Base-by-base conservation (phyloP, 1,284 basidiomycete genomes). In the Leccinum subatratum region DNA sequence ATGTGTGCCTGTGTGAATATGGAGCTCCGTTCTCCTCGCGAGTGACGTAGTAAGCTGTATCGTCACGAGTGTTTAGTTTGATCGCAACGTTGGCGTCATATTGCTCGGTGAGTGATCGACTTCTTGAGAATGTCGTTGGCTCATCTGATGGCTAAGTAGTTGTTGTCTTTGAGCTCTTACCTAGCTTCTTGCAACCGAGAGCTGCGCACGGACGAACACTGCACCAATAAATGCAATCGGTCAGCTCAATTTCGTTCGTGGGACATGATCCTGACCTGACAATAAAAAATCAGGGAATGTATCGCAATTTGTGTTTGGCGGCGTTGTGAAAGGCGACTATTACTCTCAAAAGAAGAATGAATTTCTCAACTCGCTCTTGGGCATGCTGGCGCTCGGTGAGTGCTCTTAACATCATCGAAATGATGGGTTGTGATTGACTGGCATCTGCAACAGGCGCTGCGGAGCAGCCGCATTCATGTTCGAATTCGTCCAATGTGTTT, bases 71-170 rank as follows among this genome's bases (percentile, higher is more conserved):
- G 85, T 82, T 20, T 77, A 81, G 65, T 86, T 85, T 79, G 72
- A 80, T 68, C 81, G 86, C 80, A 87, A 86, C 71, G 85, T 86
- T 68, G 84, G 84, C 28, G 81, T 85, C 66, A 83, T 81, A 16
- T 78, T 86, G 69, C 81, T 87, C 34, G 68, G 69, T 63, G n/a
- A 32, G 60, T 11, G 25, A 6, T 42, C 5, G n/a, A n/a, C 12
- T 30, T n/a, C 6, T 39, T 7, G 12, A 32, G 5, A 4, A 8
- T 20, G 12, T 30, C 9, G 63, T 20, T 20, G 22, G 57, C 32
- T 28, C 16, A 63, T 30, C 25, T 25, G 28, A 62, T 28, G 22
- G 37, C 34, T 39, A 3, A 34, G 45, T 20, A 62, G 37, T 37
- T 22, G 25, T 62, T 32, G 6, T 62, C 3, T 20, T 62, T 4